Evolutionary conservation across 148 eudicot genomes (phyloP).

Genomic region (Rhododendron ferrugineum): DNA sequence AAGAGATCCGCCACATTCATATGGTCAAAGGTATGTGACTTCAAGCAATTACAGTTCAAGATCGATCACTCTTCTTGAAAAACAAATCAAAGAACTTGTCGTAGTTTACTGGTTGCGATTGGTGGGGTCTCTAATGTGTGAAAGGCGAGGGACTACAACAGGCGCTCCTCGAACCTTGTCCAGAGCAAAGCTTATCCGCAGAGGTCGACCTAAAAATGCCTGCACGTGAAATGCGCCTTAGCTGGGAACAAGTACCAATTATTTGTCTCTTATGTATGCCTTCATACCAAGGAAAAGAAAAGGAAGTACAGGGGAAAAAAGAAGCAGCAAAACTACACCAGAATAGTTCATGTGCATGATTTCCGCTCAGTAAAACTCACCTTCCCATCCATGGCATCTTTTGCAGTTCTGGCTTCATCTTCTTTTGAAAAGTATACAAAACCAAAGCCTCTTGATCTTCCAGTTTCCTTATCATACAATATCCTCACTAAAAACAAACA

Average conservation of each 20-base stretch:
- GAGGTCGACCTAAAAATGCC: constrained; percentile 71
- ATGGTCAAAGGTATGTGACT: background rate
- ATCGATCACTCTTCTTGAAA: background rate
- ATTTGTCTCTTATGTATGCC: background rate
- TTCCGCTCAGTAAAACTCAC: constrained; percentile 13
- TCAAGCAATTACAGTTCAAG: background rate
- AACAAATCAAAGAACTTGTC: background rate
- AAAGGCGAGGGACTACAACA: constrained; percentile 64
- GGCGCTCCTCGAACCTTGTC: constrained; percentile 67
- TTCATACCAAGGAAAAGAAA: background rate
- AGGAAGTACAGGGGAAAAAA: background rate
- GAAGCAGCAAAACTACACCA: background rate
- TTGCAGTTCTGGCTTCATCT: constrained; percentile 59
- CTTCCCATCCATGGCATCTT: constrained; percentile 92
- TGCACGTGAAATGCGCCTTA: constrained; percentile 14
- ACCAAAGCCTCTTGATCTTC: constrained; percentile 90
- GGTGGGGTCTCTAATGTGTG: constrained; percentile 21
- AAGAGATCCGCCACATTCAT: background rate
- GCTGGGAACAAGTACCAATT: background rate
- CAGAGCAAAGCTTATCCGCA: constrained; percentile 68
- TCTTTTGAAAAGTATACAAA: constrained; percentile 63
- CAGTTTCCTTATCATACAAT: constrained; percentile 71
- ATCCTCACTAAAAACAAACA: constrained; percentile 47
- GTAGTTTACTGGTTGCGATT: constrained; percentile 6
- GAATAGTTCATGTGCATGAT: background rate